Percentiles rank a stretch among this genome's conserved stretches.
Evolutionary conservation across 495 filamentous ascomycete species (phyloP).

Genomic region (Penicillium daleae): DNA sequence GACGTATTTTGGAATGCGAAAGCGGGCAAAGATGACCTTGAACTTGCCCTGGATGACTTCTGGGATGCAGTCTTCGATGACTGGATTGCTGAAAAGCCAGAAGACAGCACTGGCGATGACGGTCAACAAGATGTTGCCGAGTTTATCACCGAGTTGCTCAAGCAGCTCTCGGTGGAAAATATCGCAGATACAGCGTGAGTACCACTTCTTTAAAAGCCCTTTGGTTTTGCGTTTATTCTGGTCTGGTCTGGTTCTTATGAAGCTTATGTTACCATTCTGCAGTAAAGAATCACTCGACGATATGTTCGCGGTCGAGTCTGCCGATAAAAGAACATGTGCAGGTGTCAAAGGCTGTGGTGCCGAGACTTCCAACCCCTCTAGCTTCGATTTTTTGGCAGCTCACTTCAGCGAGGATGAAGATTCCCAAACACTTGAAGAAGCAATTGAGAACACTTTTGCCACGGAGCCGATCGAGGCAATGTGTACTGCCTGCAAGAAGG

Average conservation of each 20-base stretch:
- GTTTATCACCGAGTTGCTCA: constrained; percentile 25
- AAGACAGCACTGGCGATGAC: background rate
- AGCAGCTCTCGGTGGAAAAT: constrained; percentile 8
- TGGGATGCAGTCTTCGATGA: constrained; percentile 1
- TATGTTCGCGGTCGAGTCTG: background rate
- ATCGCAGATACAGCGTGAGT: constrained; percentile 14
- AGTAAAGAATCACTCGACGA: background rate
- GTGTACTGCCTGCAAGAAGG: background rate
- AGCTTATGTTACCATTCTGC: background rate
- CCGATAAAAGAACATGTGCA: background rate
- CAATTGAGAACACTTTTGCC: background rate
- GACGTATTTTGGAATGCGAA: constrained; percentile 17
- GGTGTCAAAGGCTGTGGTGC: background rate
- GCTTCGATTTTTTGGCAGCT: background rate
- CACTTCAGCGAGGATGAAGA: background rate
- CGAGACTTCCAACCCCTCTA: too few species aligned
- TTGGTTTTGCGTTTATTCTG: background rate
- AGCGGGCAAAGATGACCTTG: background rate
- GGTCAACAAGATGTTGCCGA: constrained; percentile 34
- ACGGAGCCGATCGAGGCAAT: background rate
- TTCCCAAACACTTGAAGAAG: background rate
- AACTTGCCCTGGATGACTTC: constrained; percentile 4
- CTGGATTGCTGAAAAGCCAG: background rate
- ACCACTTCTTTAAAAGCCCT: background rate
- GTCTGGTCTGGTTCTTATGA: background rate